Conservation (phyloP, 768 basidiomycete genomes). For the Boletus patriciae region DNA sequence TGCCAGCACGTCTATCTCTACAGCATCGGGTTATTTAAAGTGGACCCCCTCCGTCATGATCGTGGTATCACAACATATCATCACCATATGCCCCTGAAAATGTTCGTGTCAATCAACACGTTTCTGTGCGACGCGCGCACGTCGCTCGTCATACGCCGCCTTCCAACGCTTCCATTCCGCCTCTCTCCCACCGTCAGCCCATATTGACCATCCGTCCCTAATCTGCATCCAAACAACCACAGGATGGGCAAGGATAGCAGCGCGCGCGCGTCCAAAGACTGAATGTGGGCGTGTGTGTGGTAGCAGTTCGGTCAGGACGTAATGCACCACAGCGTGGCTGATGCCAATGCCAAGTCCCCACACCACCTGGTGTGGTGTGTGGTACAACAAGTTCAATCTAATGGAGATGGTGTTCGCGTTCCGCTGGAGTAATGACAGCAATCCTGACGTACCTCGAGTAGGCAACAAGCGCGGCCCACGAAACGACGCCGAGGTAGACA, state of each 20-base stretch:
- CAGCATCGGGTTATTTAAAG: slow-evolving; percentile 11
- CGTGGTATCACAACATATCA: slow-evolving; percentile 19
- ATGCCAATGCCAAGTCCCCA: slow-evolving; percentile 75
- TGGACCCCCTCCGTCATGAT: slow-evolving; percentile 54
- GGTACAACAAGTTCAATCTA: slow-evolving; percentile 73
- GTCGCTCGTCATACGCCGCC: slow-evolving; percentile 50
- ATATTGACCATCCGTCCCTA: slow-evolving; percentile 80
- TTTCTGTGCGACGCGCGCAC: slow-evolving; percentile 16
- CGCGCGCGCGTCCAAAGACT: slow-evolving; percentile 49
- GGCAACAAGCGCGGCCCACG: slow-evolving; percentile 66
- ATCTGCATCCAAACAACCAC: slow-evolving; percentile 65
- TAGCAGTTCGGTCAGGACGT: slow-evolving; percentile 56
- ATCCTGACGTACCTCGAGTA: slow-evolving; percentile 66
- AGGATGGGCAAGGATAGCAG: slow-evolving; percentile 53
- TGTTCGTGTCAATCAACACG: slow-evolving; percentile 12
- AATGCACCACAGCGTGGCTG: slow-evolving; percentile 52
- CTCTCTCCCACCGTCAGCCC: slow-evolving; percentile 77
- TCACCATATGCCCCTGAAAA: not conserved
- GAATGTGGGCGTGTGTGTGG: slow-evolving; percentile 56
- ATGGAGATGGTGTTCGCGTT: not conserved
- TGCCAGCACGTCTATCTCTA: not conserved
- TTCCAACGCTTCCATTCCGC: slow-evolving; percentile 71
- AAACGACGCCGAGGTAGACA: slow-evolving; percentile 50
- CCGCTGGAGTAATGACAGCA: not conserved
- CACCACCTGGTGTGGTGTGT: slow-evolving; percentile 66